A percentile compares a stretch with the other conserved stretches of the same genome.
Evolutionary conservation across 2,329 filamentous ascomycete species (phyloP).

Genomic region (Xylaria sp.): DNA sequence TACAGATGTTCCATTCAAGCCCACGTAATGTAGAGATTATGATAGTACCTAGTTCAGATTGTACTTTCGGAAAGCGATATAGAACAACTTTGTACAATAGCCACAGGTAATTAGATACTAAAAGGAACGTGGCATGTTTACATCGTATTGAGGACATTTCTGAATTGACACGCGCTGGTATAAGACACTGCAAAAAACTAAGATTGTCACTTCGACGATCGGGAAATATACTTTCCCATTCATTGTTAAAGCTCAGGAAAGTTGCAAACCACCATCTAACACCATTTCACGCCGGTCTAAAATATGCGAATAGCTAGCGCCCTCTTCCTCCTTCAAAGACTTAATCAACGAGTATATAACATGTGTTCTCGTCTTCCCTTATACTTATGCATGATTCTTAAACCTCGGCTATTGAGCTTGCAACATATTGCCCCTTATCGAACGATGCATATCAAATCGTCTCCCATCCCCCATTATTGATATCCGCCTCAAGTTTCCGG

Average conservation of each 20-base stretch:
- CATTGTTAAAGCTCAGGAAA: not conserved
- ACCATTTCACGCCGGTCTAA: not conserved
- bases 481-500: conserved; percentile 88
- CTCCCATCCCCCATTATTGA: conserved; percentile 98
- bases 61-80: no score
- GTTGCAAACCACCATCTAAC: not conserved
- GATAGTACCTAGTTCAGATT: no score
- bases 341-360: not conserved
- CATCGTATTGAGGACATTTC: no score
- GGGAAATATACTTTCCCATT: not conserved
- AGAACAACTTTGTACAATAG: no score
- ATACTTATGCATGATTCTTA: conserved; percentile 2
- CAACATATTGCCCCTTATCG: not conserved
- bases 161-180: no score
- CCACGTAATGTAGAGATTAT: no score
- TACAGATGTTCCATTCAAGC: no score
- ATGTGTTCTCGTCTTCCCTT: no score
- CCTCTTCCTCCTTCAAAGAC: not conserved
- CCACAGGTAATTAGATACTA: no score
- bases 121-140: no score
- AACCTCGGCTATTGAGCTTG: not conserved
- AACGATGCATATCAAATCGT: conserved; percentile 57
- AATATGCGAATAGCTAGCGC: conserved; percentile 11
- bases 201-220: no score
- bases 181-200: no score